Percentiles rank a stretch among this genome's conserved stretches.
Evolutionary conservation across 768 basidiomycete genomes (phyloP).

Genomic region (Podaxis pistillaris): DNA sequence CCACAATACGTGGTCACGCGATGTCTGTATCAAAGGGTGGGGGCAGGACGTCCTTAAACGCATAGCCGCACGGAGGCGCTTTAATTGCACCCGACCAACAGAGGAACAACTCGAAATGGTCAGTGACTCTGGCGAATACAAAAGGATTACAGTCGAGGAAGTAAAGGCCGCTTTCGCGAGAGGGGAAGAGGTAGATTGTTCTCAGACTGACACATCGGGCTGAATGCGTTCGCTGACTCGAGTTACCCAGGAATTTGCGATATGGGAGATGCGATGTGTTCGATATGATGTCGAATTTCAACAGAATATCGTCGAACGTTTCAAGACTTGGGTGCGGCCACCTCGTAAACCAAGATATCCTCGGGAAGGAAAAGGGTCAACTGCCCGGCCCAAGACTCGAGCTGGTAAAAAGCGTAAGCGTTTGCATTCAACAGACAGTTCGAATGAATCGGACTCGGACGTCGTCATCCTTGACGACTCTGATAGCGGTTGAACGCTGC

Average conservation of each 20-base stretch:
- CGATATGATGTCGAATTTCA: background rate
- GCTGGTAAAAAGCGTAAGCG: background rate
- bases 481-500: background rate
- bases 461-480: background rate
- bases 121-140: constrained; percentile 7
- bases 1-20: constrained; percentile 16
- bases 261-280: constrained; percentile 6
- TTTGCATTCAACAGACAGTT: background rate
- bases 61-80: constrained; percentile 14
- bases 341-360: background rate
- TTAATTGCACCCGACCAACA: constrained; percentile 14
- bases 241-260: background rate
- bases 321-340: background rate
- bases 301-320: background rate
- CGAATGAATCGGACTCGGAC: background rate
- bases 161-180: constrained; percentile 13
- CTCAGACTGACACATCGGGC: background rate
- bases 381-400: background rate
- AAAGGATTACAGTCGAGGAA: constrained; percentile 16
- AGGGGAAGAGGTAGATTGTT: background rate
- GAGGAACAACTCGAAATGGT: constrained; percentile 10
- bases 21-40: constrained; percentile 16
- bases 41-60: constrained; percentile 13
- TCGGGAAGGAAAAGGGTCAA: background rate
- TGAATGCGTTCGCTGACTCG: background rate